Evolutionary conservation across 2,329 filamentous ascomycete species (phyloP).

Genomic region (Cryphonectria carpinicola): DNA sequence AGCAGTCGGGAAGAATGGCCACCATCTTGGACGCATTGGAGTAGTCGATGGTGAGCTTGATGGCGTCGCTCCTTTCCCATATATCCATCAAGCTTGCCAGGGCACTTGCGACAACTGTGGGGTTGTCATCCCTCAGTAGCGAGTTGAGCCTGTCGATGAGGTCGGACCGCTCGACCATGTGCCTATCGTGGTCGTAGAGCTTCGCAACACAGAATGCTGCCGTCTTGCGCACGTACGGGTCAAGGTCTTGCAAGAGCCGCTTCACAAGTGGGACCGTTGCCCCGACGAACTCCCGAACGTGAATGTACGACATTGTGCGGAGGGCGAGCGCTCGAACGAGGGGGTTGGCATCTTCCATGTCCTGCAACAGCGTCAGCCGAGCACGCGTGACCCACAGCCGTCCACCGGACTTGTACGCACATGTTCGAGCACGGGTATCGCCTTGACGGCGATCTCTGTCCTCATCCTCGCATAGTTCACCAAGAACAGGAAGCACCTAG

Average conservation of each 20-base stretch:
- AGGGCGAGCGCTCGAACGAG: slow-evolving; percentile 89
- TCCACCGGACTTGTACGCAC: slow-evolving; percentile 50
- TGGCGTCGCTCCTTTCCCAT: slow-evolving; percentile 96
- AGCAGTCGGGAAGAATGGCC: slow-evolving; percentile 93
- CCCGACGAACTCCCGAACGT: slow-evolving; percentile 94
- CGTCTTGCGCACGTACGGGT: slow-evolving; percentile 97
- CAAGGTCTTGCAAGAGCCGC: slow-evolving; percentile 78
- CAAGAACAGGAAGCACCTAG: slow-evolving; percentile 94
- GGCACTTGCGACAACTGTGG: slow-evolving; percentile 94
- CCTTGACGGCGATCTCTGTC: slow-evolving; percentile 91
- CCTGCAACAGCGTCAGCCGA: slow-evolving; percentile 53
- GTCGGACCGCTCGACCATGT: slow-evolving; percentile 87
- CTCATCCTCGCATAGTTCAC: slow-evolving; percentile 97
- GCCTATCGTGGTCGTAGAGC: slow-evolving; percentile 93
- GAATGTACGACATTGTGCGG: slow-evolving; percentile 95
- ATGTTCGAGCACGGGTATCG: slow-evolving; percentile 82
- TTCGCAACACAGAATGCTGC: slow-evolving; percentile 96
- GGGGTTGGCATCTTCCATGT: slow-evolving; percentile 92
- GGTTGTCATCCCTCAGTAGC: slow-evolving; percentile 93
- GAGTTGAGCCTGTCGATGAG: slow-evolving; percentile 89
- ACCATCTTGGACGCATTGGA: slow-evolving; percentile 97
- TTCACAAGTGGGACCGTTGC: slow-evolving; percentile 85
- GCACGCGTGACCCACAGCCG: neutral
- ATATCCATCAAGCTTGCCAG: slow-evolving; percentile 93
- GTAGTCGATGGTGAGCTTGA: slow-evolving; percentile 98